Base-by-base conservation (phyloP, 768 basidiomycete species). In the Boletus rufocinnamomeus region DNA sequence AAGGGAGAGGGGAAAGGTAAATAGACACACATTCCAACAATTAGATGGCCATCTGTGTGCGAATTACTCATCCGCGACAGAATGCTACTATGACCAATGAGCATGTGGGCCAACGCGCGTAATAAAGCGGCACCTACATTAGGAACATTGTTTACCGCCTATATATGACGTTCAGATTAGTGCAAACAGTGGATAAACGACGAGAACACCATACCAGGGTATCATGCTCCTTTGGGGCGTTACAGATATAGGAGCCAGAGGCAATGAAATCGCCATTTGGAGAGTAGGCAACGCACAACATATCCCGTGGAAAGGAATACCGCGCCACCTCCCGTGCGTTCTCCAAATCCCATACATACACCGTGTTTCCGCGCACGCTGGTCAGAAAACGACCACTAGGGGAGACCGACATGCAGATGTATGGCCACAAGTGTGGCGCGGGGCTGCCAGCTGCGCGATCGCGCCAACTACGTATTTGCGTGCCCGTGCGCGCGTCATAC, bases 321-420 rank as follows among this genome's bases (percentile, higher is more conserved):
- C 61, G 64, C 27, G 58, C 44, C 13, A 67, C 58, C 55, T 67
- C 67, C 11, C 7, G 49, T 11, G 56, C 28, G 8, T 4, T 56
- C 46, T 60, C 64, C 50, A 69, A 25, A 7, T 63, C 58, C 66
- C 66, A 67, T 2, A 67, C 58, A 17, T 30, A 46, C 25, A 69
- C 56, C 10, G 45, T 60, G 2, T 45, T 55, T 10, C 67, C 67
- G 3, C 67, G 58, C 30, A 69, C 67, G 58, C 59, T 69, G 1
- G 66, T 61, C 37, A 67, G 27, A 23, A 54, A 54, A 0, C 59
- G 61, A 5, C 67, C 67, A 2, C 52, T 37, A 5, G 66, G 61
- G 1, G 67, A 69, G 16, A 69, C 58, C 9, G 64, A 69, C 61
- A 67, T 50, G 56, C 58, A 69, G 6, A 67, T 63, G 54, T 69